These are phyloP conservation scores for Kodamaea laetipori DNA, from an alignment of 805 yeast genomes.

Conservation along the genomic window DNA sequence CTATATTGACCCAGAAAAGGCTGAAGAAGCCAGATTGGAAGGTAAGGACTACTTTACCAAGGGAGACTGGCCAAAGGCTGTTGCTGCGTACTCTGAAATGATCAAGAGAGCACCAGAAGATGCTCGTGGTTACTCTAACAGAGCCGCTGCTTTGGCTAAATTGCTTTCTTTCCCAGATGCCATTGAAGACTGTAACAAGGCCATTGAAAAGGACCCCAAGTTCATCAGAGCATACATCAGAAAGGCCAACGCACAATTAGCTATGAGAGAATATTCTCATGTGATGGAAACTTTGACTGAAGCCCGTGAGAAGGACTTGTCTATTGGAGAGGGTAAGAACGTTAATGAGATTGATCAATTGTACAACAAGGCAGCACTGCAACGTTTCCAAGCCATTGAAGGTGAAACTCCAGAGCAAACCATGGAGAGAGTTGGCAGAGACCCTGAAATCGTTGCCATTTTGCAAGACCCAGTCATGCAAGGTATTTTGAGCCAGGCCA, in stretches of 20 bases:
- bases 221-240: slow-evolving; percentile 95
- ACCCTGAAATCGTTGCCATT: slow-evolving; percentile 90
- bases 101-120: slow-evolving; percentile 95
- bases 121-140: slow-evolving; percentile 94
- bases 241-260: slow-evolving; percentile 92
- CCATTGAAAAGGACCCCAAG: slow-evolving; percentile 82
- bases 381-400: slow-evolving; percentile 78
- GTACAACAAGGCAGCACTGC: slow-evolving; percentile 71
- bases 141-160: slow-evolving; percentile 96
- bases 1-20: slow-evolving; percentile 86
- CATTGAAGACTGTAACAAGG: slow-evolving; percentile 85
- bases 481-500: slow-evolving; percentile 90
- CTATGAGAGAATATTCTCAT: slow-evolving; percentile 81
- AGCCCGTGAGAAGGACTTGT: slow-evolving; percentile 76
- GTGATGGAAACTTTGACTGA: slow-evolving; percentile 78
- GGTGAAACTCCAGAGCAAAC: slow-evolving; percentile 95
- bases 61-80: slow-evolving; percentile 97
- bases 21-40: slow-evolving; percentile 90
- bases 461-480: slow-evolving; percentile 96
- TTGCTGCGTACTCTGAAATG: slow-evolving; percentile 93
- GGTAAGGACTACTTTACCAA: slow-evolving; percentile 89
- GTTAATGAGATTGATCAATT: slow-evolving; percentile 80
- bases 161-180: slow-evolving; percentile 98
- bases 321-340: slow-evolving; percentile 56
- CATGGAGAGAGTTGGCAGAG: slow-evolving; percentile 83